phyloP scores from a whole-genome alignment of 805 yeast species.

The Starmera caribaea region DNA sequence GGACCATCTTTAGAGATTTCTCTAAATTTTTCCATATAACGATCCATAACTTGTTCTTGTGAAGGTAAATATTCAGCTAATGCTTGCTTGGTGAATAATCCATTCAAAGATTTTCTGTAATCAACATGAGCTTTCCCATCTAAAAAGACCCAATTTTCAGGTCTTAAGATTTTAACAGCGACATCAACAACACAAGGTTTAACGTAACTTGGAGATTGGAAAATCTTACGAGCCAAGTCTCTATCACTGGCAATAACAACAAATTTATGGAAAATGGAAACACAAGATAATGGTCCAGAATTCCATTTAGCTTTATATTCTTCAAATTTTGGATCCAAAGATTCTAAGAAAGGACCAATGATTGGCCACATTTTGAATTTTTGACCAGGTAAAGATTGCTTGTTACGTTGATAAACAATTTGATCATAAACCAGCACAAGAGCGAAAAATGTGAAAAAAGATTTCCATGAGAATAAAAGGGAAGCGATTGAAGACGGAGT shows the following conservation, averaged over 20 bases:
- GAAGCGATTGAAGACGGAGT: too few relatives aligned
- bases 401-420: conserved; percentile 64
- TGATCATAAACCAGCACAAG: conserved; percentile 58
- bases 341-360: conserved; percentile 92
- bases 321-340: conserved; percentile 91
- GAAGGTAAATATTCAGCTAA: conserved; percentile 76
- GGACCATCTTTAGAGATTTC: conserved; percentile 54
- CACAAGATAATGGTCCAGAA: conserved; percentile 91
- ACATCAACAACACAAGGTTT: conserved; percentile 98
- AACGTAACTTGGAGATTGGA: conserved; percentile 77
- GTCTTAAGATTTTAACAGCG: conserved; percentile 87
- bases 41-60: conserved; percentile 78
- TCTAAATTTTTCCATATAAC: conserved; percentile 61
- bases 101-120: conserved; percentile 84
- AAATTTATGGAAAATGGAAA: conserved; percentile 94
- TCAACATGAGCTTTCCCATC: conserved; percentile 95
- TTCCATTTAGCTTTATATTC: conserved; percentile 91
- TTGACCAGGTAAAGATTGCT: conserved; percentile 91
- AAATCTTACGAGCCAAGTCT: conserved; percentile 79
- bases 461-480: conserved; percentile 28
- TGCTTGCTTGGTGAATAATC: conserved; percentile 78
- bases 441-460: conserved; percentile 36
- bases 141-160: conserved; percentile 94
- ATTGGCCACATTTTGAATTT: conserved; percentile 82
- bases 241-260: conserved; percentile 89